A percentile compares a stretch with the other conserved stretches of the same genome.
Evolutionary conservation across 257 asterid species (phyloP).

Genomic region (Parsonsia alboflavescens): DNA sequence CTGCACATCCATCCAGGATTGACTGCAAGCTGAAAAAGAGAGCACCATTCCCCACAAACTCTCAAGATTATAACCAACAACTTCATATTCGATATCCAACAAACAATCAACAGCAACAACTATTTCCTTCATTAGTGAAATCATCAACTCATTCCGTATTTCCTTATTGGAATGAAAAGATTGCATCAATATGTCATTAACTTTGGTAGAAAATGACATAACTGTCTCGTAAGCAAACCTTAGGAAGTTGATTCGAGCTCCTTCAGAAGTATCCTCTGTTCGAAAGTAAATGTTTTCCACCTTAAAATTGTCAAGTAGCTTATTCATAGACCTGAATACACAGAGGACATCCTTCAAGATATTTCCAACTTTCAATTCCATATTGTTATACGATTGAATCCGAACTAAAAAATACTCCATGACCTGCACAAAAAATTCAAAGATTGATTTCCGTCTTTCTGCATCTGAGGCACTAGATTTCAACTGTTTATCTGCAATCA

Average conservation of each 20-base stretch:
- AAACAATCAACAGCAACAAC: slow-evolving; percentile 48
- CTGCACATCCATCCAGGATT: slow-evolving; percentile 34
- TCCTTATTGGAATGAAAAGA: slow-evolving; percentile 32
- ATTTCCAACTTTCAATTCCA: slow-evolving; percentile 32
- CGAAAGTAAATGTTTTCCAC: slow-evolving; percentile 54
- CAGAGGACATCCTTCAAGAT: slow-evolving; percentile 33
- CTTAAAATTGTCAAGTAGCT: slow-evolving; percentile 47
- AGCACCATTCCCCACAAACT: slow-evolving; percentile 63
- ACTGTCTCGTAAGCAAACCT: slow-evolving; percentile 47
- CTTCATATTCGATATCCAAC: slow-evolving; percentile 70
- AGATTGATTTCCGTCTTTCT: slow-evolving; percentile 49
- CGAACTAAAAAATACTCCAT: slow-evolving; percentile 61
- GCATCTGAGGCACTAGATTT: slow-evolving; percentile 35
- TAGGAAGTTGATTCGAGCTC: slow-evolving; percentile 61
- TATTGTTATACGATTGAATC: slow-evolving; percentile 36
- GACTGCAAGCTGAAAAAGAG: slow-evolving; percentile 47
- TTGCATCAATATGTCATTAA: slow-evolving; percentile 29
- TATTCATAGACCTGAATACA: slow-evolving; percentile 54
- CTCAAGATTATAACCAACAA: slow-evolving; percentile 75
- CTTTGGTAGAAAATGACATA: slow-evolving; percentile 47
- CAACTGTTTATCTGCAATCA: slow-evolving; percentile 24
- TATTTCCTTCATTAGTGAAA: slow-evolving; percentile 57
- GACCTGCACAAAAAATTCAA: slow-evolving; percentile 65
- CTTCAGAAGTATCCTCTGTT: slow-evolving; percentile 74
- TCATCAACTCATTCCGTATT: slow-evolving; percentile 35